Conservation (phyloP, 352 stramenopile genomes). For the Pythium vanterpoolii region DNA sequence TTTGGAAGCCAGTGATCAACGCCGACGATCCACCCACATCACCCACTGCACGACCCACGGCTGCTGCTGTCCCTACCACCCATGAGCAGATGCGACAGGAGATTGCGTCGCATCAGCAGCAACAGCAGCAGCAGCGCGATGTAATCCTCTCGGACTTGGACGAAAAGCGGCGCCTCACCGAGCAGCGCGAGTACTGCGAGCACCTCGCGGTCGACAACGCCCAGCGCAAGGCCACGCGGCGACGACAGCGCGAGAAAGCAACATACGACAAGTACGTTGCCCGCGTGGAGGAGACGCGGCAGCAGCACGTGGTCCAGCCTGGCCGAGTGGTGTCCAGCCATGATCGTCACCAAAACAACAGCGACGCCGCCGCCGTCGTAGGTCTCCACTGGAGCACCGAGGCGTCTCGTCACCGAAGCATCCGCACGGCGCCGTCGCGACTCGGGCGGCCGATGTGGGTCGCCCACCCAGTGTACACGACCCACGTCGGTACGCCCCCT, state of each 20-base stretch:
- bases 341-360: neutral
- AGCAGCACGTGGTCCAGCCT: conserved; percentile 7
- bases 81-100: conserved; percentile 9
- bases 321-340: neutral
- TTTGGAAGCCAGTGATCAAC: neutral
- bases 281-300: conserved; percentile 28
- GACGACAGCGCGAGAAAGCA: conserved; percentile 30
- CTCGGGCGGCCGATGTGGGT: conserved; percentile 20
- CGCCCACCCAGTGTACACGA: conserved; percentile 18
- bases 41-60: neutral
- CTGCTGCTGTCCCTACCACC: neutral
- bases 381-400: conserved; percentile 1
- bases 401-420: neutral
- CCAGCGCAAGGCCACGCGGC: conserved; percentile 40
- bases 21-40: neutral
- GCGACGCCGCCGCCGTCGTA: neutral
- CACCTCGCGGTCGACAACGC: conserved; percentile 38
- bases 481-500: conserved; percentile 5
- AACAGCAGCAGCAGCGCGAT: conserved; percentile 27
- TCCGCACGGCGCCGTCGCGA: conserved; percentile 11
- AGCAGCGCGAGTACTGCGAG: conserved; percentile 45
- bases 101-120: conserved; percentile 23
- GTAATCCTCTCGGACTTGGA: conserved; percentile 32
- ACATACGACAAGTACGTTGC: conserved; percentile 31
- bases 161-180: conserved; percentile 39